Evolutionary conservation across 1,139 yeast genomes (phyloP).

Genomic region (Pneumocystis sp.): DNA sequence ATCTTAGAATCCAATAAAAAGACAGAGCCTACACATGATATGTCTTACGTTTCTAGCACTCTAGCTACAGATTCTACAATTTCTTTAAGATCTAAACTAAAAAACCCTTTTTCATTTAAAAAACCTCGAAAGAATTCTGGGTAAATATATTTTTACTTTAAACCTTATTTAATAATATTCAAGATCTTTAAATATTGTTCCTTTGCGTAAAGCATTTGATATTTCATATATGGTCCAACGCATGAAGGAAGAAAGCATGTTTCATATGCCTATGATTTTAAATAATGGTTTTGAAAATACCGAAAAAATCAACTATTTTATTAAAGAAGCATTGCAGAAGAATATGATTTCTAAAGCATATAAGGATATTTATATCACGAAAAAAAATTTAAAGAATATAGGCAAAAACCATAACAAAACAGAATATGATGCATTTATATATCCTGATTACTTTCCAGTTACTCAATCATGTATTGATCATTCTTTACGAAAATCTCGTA

Average conservation of each 20-base stretch:
- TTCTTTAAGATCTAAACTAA: background rate
- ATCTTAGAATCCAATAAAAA: constrained; percentile 27
- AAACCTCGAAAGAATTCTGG: background rate
- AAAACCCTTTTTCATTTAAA: background rate
- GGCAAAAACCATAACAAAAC: background rate
- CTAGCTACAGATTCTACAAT: background rate
- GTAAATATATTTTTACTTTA: background rate
- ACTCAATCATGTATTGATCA: background rate
- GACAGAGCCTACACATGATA: constrained; percentile 20
- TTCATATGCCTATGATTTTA: constrained; percentile 15
- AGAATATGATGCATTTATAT: constrained; percentile 23
- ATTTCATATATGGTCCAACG: constrained; percentile 89
- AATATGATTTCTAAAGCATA: background rate
- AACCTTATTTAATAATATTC: constrained; percentile 2
- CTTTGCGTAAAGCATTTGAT: constrained; percentile 88
- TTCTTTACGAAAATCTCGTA: constrained; percentile 18
- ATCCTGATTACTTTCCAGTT: background rate
- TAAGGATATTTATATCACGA: too few relatives aligned
- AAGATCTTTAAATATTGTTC: constrained; percentile 82
- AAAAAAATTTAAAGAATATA: background rate
- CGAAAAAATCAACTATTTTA: background rate
- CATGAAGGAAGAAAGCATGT: constrained; percentile 68
- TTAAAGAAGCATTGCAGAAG: background rate
- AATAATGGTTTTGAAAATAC: background rate
- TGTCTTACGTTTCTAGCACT: constrained; percentile 14